A percentile compares a stretch with the other conserved stretches of the same genome.
phyloP scores from a whole-genome alignment of 768 basidiomycete species.

The Xerocomellus chrysenteron region DNA sequence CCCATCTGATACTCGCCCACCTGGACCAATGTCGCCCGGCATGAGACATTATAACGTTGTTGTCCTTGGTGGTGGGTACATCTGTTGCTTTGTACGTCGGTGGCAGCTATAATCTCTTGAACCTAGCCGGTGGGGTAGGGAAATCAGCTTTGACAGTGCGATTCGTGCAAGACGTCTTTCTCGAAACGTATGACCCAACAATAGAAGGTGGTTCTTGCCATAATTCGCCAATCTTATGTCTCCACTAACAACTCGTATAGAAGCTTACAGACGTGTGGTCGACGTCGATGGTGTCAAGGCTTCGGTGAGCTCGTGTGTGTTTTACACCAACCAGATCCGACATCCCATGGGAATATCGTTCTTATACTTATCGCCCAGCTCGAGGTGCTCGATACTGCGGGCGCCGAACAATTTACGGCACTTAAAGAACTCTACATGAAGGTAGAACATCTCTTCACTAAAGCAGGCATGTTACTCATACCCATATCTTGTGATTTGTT shows the following conservation, averaged over 20 bases:
- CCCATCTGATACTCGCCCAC: conserved; percentile 4
- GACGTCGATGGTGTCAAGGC: conserved; percentile 65
- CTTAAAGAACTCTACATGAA: conserved; percentile 82
- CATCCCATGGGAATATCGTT: conserved; percentile 3
- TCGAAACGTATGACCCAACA: conserved; percentile 79
- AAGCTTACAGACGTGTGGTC: conserved; percentile 66
- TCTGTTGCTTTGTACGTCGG: not conserved
- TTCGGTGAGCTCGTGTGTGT: conserved; percentile 45
- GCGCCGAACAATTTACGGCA: conserved; percentile 82
- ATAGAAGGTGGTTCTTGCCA: conserved; percentile 61
- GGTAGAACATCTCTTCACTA: conserved; percentile 35
- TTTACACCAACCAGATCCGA: conserved; percentile 4
- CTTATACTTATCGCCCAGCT: conserved; percentile 46
- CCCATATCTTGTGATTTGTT: not conserved
- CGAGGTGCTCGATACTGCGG: conserved; percentile 80
- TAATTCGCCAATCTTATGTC: not conserved
- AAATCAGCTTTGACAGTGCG: conserved; percentile 85
- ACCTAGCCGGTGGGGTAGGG: conserved; percentile 79
- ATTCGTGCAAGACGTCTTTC: conserved; percentile 69
- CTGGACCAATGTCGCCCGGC: conserved; percentile 8
- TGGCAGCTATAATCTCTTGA: conserved; percentile 1
- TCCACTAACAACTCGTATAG: conserved; percentile 37
- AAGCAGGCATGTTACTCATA: not conserved
- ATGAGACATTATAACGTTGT: conserved; percentile 79
- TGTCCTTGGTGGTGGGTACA: conserved; percentile 69